These are phyloP conservation scores for Blastocrithidia nonstop DNA, from an alignment of 208 protist species.

Conservation along the genomic window DNA sequence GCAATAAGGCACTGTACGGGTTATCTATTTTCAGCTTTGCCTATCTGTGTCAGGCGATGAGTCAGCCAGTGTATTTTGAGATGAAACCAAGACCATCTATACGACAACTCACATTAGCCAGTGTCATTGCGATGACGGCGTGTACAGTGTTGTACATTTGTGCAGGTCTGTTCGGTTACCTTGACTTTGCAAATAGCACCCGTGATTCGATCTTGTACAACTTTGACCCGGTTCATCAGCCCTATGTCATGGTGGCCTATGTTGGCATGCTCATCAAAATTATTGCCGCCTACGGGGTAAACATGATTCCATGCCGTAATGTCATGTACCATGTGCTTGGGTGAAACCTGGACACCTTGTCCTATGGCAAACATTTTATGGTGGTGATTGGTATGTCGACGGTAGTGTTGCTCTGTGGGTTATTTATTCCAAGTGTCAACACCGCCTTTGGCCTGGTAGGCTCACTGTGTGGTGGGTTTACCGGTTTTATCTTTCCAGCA, in stretches of 20 bases:
- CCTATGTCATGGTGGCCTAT: slow-evolving; percentile 53
- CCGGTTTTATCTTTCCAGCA: slow-evolving; percentile 61
- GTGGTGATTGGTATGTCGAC: slow-evolving; percentile 16
- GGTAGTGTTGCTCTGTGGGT: slow-evolving; percentile 18
- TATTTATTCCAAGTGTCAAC: slow-evolving; percentile 65
- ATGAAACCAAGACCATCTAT: slow-evolving; percentile 18
- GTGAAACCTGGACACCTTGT: slow-evolving; percentile 33
- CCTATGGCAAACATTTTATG: slow-evolving; percentile 51
- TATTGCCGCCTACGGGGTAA: slow-evolving; percentile 36
- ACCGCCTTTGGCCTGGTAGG: slow-evolving; percentile 56
- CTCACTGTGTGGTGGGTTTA: slow-evolving; percentile 51
- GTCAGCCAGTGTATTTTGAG: slow-evolving; percentile 34
- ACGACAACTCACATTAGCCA: slow-evolving; percentile 23
- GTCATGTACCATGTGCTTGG: slow-evolving; percentile 37
- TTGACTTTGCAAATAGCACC: slow-evolving; percentile 42
- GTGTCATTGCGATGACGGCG: slow-evolving; percentile 26
- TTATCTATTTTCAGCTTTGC: slow-evolving; percentile 64
- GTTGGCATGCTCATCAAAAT: slow-evolving; percentile 56
- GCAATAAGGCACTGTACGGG: slow-evolving; percentile 29
- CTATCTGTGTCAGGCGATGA: slow-evolving; percentile 57
- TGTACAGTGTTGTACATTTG: slow-evolving; percentile 55
- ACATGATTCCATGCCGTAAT: slow-evolving; percentile 42
- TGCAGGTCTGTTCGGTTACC: slow-evolving; percentile 56
- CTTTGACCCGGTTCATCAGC: slow-evolving; percentile 35
- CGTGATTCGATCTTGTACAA: slow-evolving; percentile 30